Evolutionary conservation across 2,329 filamentous ascomycete species (phyloP).

Genomic region (Sphaerulina vaccinii): DNA sequence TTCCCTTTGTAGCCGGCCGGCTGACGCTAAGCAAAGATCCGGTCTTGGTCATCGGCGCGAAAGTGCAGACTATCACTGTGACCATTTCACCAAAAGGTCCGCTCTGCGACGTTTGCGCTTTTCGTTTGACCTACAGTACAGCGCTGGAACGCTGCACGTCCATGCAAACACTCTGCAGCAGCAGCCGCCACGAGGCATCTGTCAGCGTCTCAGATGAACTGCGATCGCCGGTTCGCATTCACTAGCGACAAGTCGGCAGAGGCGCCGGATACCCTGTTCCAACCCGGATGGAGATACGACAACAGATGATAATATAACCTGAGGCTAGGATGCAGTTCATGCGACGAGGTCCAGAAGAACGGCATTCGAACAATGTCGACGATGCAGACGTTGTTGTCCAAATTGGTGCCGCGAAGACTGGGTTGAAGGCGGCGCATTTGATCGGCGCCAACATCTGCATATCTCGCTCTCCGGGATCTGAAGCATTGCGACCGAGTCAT

Average conservation of each 20-base stretch:
- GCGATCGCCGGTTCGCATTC: neutral
- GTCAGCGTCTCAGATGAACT: neutral
- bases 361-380: slow-evolving; percentile 4
- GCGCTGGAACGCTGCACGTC: neutral
- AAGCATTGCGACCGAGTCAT: neutral
- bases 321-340: slow-evolving; percentile 16
- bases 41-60: neutral
- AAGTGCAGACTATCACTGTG: neutral
- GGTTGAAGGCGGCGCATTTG: slow-evolving; percentile 24
- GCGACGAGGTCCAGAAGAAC: slow-evolving; percentile 10
- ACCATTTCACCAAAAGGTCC: too few species aligned
- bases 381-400: slow-evolving; percentile 22
- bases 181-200: neutral
- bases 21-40: neutral
- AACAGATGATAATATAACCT: neutral
- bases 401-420: slow-evolving; percentile 19
- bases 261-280: slow-evolving; percentile 9
- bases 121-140: neutral
- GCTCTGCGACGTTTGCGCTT: neutral
- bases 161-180: neutral
- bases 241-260: neutral
- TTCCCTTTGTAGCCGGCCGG: neutral
- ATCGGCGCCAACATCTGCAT: slow-evolving; percentile 15
- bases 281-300: neutral
- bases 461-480: slow-evolving; percentile 5